These are phyloP conservation scores for Tulasnella sp. DNA, from an alignment of 768 basidiomycete species.

Conservation along the genomic window DNA sequence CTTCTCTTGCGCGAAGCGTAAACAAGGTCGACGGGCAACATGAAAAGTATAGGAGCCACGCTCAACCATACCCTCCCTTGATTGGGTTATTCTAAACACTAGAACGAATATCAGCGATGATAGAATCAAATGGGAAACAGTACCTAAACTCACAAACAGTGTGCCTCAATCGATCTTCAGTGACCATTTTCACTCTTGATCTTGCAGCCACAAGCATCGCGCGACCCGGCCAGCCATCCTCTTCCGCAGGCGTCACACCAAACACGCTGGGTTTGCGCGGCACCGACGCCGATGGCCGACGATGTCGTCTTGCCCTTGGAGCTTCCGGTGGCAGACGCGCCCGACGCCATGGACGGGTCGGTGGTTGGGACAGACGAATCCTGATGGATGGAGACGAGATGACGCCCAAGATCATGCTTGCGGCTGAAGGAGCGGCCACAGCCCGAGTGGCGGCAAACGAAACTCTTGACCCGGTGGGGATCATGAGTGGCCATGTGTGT, in stretches of 20 bases:
- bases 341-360: background rate
- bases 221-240: conserved; percentile 43
- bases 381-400: conserved; percentile 76
- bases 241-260: conserved; percentile 73
- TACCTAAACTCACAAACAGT: no score
- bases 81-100: background rate
- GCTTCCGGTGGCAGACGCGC: background rate
- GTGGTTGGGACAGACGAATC: conserved; percentile 33
- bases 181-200: conserved; percentile 1
- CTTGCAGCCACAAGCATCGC: conserved; percentile 39
- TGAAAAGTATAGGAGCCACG: conserved; percentile 8
- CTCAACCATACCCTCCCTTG: conserved; percentile 12
- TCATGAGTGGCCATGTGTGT: conserved; percentile 94
- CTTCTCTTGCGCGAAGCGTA: background rate
- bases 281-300: conserved; percentile 41
- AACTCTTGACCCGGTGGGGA: conserved; percentile 80
- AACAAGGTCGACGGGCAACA: conserved; percentile 6
- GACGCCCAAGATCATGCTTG: conserved; percentile 87
- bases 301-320: background rate
- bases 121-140: background rate
- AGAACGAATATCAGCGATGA: background rate
- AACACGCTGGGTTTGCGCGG: conserved; percentile 39
- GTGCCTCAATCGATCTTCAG: no score
- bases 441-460: conserved; percentile 71
- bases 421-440: conserved; percentile 89